Evolutionary conservation across 1,284 basidiomycete species (phyloP).

Genomic region (Tilletia walkeri): DNA sequence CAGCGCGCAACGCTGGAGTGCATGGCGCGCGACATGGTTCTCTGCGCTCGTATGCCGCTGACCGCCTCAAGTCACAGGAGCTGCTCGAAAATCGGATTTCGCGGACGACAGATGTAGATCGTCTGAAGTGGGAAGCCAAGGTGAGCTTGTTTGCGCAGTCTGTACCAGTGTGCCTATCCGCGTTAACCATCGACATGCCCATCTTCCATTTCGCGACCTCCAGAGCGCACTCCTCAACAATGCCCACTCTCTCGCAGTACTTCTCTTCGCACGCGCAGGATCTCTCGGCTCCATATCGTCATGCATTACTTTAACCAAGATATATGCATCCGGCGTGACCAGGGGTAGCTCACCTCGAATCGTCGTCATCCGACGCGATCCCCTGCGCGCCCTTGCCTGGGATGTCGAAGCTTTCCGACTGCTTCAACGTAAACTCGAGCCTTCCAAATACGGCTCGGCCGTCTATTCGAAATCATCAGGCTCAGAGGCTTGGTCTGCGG

Average conservation of each 20-base stretch:
- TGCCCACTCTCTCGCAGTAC: conserved; percentile 33
- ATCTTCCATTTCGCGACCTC: not conserved
- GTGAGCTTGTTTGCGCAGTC: conserved; percentile 15
- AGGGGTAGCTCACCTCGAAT: conserved; percentile 30
- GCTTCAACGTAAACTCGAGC: conserved; percentile 24
- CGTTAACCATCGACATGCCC: not conserved
- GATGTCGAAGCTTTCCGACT: conserved; percentile 27
- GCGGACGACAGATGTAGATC: conserved; percentile 26
- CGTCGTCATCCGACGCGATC: conserved; percentile 35
- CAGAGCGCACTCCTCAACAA: conserved; percentile 30
- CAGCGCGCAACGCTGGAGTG: not conserved
- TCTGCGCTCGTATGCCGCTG: conserved; percentile 31
- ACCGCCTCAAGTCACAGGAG: conserved; percentile 30
- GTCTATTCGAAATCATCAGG: conserved; percentile 17
- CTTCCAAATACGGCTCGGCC: conserved; percentile 22
- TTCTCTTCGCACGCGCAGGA: conserved; percentile 35
- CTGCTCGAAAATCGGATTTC: conserved; percentile 28
- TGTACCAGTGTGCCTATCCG: no score
- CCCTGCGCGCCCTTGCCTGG: conserved; percentile 33
- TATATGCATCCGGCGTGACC: conserved; percentile 33
- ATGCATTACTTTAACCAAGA: conserved; percentile 25
- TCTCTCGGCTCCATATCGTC: conserved; percentile 31
- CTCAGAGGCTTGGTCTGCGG: conserved; percentile 17
- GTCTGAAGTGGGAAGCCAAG: conserved; percentile 44
- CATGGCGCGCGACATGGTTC: conserved; percentile 27